Percentiles rank a stretch among this genome's conserved stretches.
These are phyloP conservation scores for Castanopsis chinensis DNA, from an alignment of 306 rosid species.

Conservation along the genomic window DNA sequence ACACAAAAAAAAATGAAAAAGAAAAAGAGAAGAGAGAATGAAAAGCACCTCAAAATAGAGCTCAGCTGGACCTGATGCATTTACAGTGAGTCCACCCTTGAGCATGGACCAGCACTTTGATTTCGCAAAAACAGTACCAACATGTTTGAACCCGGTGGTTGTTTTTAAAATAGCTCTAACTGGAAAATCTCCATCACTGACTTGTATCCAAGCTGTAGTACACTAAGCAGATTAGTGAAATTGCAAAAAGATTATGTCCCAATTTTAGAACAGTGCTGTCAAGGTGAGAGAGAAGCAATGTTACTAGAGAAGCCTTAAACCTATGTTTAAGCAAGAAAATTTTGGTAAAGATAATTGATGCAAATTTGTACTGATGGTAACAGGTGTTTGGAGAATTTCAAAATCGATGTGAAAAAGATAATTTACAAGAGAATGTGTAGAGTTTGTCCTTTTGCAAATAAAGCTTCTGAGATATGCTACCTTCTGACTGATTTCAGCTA, in stretches of 20 bases:
- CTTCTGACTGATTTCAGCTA: constrained; percentile 43
- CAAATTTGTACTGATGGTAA: neutral
- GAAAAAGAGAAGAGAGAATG: neutral
- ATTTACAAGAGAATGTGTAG: constrained; percentile 65
- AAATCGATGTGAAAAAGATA: neutral
- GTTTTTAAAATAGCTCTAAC: constrained; percentile 57
- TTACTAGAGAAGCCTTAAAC: neutral
- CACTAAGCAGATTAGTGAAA: neutral
- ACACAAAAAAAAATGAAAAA: neutral
- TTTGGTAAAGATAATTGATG: neutral
- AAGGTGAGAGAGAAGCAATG: neutral
- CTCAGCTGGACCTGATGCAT: constrained; percentile 45
- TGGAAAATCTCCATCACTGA: constrained; percentile 34
- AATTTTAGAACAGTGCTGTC: neutral
- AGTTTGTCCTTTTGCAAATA: constrained; percentile 32
- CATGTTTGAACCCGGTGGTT: constrained; percentile 25
- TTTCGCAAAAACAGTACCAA: constrained; percentile 47
- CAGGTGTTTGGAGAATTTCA: neutral
- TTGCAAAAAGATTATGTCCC: neutral
- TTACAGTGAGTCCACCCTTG: constrained; percentile 65
- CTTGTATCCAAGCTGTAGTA: constrained; percentile 58
- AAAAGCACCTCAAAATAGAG: constrained; percentile 67
- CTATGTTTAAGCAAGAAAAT: neutral
- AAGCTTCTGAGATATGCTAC: constrained; percentile 52
- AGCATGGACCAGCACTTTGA: constrained; percentile 81